These are phyloP conservation scores for Hyphodiscus hymeniophilus DNA, from an alignment of 495 filamentous ascomycete genomes.

Conservation along the genomic window DNA sequence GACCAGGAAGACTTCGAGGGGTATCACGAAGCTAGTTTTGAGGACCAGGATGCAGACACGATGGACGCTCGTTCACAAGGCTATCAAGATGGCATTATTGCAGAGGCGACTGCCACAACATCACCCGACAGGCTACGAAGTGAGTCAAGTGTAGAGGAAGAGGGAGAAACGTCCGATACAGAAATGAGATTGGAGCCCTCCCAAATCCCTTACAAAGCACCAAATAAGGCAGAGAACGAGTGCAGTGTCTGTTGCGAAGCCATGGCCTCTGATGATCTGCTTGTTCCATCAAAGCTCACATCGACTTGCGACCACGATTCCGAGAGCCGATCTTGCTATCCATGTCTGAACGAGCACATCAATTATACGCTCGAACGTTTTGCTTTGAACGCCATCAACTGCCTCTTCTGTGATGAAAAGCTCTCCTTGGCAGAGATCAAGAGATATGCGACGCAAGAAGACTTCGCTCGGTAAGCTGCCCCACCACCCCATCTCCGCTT, in stretches of 20 bases:
- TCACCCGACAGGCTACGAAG: no score
- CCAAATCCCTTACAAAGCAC: neutral
- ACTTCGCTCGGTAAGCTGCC: neutral
- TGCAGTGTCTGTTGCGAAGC: neutral
- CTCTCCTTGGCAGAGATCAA: neutral
- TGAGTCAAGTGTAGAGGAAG: no score
- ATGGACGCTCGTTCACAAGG: no score
- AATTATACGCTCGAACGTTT: neutral
- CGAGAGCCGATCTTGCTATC: neutral
- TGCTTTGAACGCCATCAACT: neutral
- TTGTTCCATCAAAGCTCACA: neutral
- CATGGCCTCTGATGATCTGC: neutral
- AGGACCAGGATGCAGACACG: neutral
- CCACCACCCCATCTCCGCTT: neutral
- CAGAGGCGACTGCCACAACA: no score
- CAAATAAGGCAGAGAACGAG: neutral
- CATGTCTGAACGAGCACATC: neutral
- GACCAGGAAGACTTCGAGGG: neutral
- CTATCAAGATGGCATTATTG: no score
- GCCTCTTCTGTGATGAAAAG: neutral
- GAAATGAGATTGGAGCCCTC: neutral
- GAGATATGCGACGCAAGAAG: neutral
- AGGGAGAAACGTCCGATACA: neutral
- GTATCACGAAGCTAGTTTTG: neutral
- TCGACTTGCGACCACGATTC: neutral